Base-by-base conservation (phyloP, 371 early-diverging fungal species). In the Nematocida sp. region DNA sequence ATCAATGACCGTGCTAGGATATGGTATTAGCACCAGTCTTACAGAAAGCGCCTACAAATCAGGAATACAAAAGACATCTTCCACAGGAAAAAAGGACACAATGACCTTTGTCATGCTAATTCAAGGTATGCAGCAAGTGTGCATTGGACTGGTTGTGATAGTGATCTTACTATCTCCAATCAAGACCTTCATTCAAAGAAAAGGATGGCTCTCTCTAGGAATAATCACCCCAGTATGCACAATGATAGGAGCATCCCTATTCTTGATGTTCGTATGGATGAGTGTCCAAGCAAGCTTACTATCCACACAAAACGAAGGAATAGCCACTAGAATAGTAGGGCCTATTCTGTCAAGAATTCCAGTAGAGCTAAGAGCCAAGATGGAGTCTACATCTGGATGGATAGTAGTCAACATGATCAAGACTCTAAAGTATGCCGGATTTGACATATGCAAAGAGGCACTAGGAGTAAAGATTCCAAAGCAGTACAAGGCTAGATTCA, bases 381-480 rank as follows among this genome's bases (percentile, higher is more conserved):
- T 62, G n/a, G 64, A 63, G 46, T 23, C 45, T 25, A 7, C 19
- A 1, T 27, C 54, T 21, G 48, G 55, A 27, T 75, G 45, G 49
- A 25, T 62, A 5, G 52, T 57, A 1, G 54, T 75, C 0, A 75
- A 53, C 53, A 51, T 40, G 32, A 75, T 74, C 21, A 83, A 82
- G 58, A 61, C 82, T 19, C 48, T 67, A 25, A 83, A 83, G 63
- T 83, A 81, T 67, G 79, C 78, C 19, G 54, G 75, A 3, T 82
- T 81, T 76, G 84, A 83, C 66, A 75, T 82, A 23, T 61, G 74
- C 29, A 83, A 83, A 60, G 84, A 83, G 62, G 65, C 76, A 29
- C 47, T 83, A 5, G 62, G 80, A 29, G 79, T 81, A 77, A 80
- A 76, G 48, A 78, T 83, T 11, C 65, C 74, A 49, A 63, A 62